Conservation (phyloP, 2,329 filamentous ascomycete genomes). For the Arthrocladium fulminans region DNA sequence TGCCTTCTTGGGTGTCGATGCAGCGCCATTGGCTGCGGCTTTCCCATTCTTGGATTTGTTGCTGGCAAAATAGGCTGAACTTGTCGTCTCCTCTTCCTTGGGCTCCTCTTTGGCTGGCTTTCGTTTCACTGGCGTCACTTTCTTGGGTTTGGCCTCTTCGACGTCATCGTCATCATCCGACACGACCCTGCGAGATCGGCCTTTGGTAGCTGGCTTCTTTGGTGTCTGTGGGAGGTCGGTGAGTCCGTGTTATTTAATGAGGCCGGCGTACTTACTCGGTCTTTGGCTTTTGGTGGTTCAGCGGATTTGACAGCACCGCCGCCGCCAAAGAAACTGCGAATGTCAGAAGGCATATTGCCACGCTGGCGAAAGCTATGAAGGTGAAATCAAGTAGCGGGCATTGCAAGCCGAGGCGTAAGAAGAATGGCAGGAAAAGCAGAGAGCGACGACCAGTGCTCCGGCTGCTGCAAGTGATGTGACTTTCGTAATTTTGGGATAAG, state of each 20-base stretch:
- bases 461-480: no score
- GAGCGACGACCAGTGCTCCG: no score
- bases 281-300: slow-evolving; percentile 24
- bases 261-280: slow-evolving; percentile 10
- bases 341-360: slow-evolving; percentile 66
- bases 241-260: neutral
- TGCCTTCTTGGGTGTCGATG: slow-evolving; percentile 19
- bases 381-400: no score
- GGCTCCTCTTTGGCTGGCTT: slow-evolving; percentile 35
- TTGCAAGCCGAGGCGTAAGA: no score
- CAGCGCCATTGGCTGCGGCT: slow-evolving; percentile 16
- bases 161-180: slow-evolving; percentile 77
- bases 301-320: slow-evolving; percentile 48
- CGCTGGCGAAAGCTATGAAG: neutral
- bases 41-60: slow-evolving; percentile 42
- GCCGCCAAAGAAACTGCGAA: slow-evolving; percentile 80
- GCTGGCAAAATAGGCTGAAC: slow-evolving; percentile 54
- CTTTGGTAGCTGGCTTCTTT: slow-evolving; percentile 24
- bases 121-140: slow-evolving; percentile 27
- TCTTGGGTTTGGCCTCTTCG: slow-evolving; percentile 33
- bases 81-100: slow-evolving; percentile 49
- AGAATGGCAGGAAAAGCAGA: no score
- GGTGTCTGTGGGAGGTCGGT: neutral
- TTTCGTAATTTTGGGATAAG: no score
- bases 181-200: slow-evolving; percentile 56